Conservation (phyloP, 345 rosid genomes). For the Streptanthus diversifolius region DNA sequence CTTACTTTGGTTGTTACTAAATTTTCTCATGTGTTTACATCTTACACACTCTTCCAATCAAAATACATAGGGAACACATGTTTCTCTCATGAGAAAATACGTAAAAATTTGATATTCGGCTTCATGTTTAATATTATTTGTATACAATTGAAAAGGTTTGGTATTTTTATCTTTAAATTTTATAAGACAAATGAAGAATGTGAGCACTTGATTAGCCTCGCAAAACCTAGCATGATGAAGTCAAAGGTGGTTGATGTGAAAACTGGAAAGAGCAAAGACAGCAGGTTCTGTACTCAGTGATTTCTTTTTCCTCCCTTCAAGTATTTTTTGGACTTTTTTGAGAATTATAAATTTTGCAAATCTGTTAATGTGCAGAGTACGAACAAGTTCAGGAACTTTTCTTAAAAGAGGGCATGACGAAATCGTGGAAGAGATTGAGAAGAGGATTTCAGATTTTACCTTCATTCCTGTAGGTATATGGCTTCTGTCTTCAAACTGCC, state of each 20-base stretch:
- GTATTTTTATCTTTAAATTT: not conserved
- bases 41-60: not conserved
- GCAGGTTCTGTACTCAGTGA: slow-evolving; percentile 44
- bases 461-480: slow-evolving; percentile 44
- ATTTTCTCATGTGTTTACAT: not conserved
- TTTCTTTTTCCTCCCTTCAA: not conserved
- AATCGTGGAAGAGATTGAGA: slow-evolving; percentile 61
- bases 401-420: slow-evolving; percentile 71
- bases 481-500: not conserved
- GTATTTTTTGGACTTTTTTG: not conserved
- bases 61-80: not conserved
- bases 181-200: slow-evolving; percentile 67
- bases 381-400: slow-evolving; percentile 87
- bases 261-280: slow-evolving; percentile 75
- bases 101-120: not conserved
- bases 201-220: slow-evolving; percentile 64
- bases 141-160: not conserved
- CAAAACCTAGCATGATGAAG: slow-evolving; percentile 72
- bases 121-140: not conserved
- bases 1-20: not conserved
- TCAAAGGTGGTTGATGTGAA: slow-evolving; percentile 65
- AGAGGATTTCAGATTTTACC: slow-evolving; percentile 77
- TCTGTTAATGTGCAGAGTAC: slow-evolving; percentile 39
- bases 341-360: not conserved
- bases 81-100: not conserved